phyloP scores from a whole-genome alignment of 2,329 filamentous ascomycete genomes.

The Claviceps quebecensis region DNA sequence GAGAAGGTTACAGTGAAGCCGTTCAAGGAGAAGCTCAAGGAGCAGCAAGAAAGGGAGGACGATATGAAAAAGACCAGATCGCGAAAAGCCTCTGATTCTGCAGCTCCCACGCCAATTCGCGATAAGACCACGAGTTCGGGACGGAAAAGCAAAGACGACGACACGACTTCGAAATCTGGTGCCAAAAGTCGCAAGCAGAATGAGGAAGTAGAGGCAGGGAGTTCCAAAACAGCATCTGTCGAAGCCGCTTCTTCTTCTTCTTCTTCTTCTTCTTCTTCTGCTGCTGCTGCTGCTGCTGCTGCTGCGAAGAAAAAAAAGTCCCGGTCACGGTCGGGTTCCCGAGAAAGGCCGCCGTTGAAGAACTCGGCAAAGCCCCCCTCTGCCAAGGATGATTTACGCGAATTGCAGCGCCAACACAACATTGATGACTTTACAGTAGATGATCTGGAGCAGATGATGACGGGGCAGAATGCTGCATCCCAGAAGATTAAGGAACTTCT shows the following conservation, averaged over 20 bases:
- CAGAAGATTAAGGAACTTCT: slow-evolving; percentile 13
- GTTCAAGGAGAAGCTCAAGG: slow-evolving; percentile 8
- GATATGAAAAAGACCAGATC: slow-evolving; percentile 1
- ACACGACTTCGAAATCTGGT: slow-evolving; percentile 20
- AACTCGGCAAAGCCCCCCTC: slow-evolving; percentile 41
- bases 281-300: slow-evolving; percentile 9
- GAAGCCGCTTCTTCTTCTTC: too few species aligned
- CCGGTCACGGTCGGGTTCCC: slow-evolving; percentile 26
- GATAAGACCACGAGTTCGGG: slow-evolving; percentile 14
- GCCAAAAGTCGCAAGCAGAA: slow-evolving; percentile 13
- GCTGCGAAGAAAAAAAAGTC: slow-evolving; percentile 13
- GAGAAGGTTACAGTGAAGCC: not conserved
- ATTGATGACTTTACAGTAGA: slow-evolving; percentile 48
- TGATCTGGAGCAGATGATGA: slow-evolving; percentile 38
- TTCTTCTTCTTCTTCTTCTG: too few species aligned
- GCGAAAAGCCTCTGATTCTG: not conserved
- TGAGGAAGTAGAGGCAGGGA: slow-evolving; percentile 4
- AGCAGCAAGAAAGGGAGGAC: slow-evolving; percentile 6
- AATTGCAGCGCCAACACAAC: slow-evolving; percentile 37
- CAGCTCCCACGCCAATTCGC: slow-evolving; percentile 11
- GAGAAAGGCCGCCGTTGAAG: slow-evolving; percentile 29
- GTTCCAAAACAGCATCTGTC: too few species aligned
- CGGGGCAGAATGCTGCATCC: slow-evolving; percentile 19
- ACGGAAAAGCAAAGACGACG: slow-evolving; percentile 13
- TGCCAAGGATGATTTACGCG: slow-evolving; percentile 40